Conservation (phyloP, 768 basidiomycete species). For the Thelephora ganbajun region DNA sequence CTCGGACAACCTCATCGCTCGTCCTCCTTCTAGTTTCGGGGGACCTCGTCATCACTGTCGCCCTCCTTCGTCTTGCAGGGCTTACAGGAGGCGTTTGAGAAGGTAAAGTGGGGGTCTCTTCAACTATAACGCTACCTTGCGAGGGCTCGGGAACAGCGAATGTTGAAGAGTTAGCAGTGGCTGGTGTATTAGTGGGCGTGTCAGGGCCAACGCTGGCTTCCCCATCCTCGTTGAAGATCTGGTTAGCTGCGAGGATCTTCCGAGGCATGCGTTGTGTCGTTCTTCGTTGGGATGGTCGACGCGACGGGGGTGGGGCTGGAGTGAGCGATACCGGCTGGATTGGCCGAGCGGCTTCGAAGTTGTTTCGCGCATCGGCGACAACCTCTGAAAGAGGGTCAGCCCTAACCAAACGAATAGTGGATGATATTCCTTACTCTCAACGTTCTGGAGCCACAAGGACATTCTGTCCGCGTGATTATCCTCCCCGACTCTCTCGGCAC, state of each 20-base stretch:
- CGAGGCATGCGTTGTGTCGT: slow-evolving; percentile 37
- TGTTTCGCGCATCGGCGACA: slow-evolving; percentile 67
- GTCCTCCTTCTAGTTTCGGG: slow-evolving; percentile 26
- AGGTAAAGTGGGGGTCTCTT: slow-evolving; percentile 4
- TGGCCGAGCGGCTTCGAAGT: slow-evolving; percentile 38
- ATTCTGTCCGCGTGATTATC: slow-evolving; percentile 52
- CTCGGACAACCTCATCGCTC: slow-evolving; percentile 21
- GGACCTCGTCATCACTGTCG: slow-evolving; percentile 55
- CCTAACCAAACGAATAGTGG: background rate
- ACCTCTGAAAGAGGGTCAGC: slow-evolving; percentile 36
- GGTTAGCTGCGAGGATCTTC: slow-evolving; percentile 47
- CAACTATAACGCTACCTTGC: slow-evolving; percentile 7
- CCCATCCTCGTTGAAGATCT: slow-evolving; percentile 48
- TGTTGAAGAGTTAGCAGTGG: slow-evolving; percentile 14
- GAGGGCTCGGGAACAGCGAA: slow-evolving; percentile 5
- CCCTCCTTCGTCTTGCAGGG: slow-evolving; percentile 28
- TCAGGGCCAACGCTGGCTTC: slow-evolving; percentile 13
- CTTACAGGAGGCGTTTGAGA: slow-evolving; percentile 17
- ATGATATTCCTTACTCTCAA: slow-evolving; percentile 52
- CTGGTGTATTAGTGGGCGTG: slow-evolving; percentile 8
- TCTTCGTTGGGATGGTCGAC: slow-evolving; percentile 27
- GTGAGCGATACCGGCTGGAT: slow-evolving; percentile 21
- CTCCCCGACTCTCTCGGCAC: slow-evolving; percentile 36
- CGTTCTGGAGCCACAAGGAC: slow-evolving; percentile 71
- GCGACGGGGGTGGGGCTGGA: slow-evolving; percentile 46